Percentiles rank a stretch among this genome's conserved stretches.
Evolutionary conservation across 306 rosid genomes (phyloP).

Genomic region (Inga laurina): DNA sequence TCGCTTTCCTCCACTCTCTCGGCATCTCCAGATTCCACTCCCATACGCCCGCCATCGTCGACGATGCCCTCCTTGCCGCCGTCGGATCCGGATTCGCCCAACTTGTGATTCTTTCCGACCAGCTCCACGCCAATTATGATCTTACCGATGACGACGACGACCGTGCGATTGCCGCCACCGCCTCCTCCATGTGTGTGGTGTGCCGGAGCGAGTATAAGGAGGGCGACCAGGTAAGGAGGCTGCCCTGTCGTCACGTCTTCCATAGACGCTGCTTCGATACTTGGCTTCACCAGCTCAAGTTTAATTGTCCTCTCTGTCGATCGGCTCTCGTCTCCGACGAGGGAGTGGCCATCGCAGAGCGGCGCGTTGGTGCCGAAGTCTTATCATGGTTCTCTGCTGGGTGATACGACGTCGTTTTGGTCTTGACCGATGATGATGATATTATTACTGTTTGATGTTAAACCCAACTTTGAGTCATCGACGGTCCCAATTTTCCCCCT

Average conservation of each 20-base stretch:
- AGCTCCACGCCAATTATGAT: conserved; percentile 56
- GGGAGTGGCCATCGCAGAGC: conserved; percentile 54
- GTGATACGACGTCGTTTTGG: conserved; percentile 32
- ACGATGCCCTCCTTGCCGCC: conserved; percentile 44
- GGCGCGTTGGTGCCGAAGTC: conserved; percentile 56
- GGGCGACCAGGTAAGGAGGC: conserved; percentile 75
- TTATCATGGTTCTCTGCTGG: conserved; percentile 60
- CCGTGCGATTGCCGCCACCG: background rate
- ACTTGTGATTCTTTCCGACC: conserved; percentile 68
- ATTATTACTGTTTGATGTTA: background rate
- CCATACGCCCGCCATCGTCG: conserved; percentile 24
- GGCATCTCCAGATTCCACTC: conserved; percentile 46
- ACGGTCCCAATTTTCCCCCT: conserved; percentile 22
- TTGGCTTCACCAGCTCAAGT: conserved; percentile 74
- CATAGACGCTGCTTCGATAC: conserved; percentile 81
- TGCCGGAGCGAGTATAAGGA: conserved; percentile 50
- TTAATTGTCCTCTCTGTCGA: conserved; percentile 91
- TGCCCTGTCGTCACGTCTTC: conserved; percentile 77
- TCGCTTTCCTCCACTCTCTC: conserved; percentile 44
- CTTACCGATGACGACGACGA: conserved; percentile 39
- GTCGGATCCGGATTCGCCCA: conserved; percentile 74
- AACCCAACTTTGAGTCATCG: background rate
- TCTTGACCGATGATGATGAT: background rate
- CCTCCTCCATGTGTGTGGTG: conserved; percentile 60
- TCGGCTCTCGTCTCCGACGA: conserved; percentile 49